Percentiles rank a stretch among this genome's conserved stretches.
phyloP scores from a whole-genome alignment of 805 yeast genomes.

The Sugiyamaella floridensis region DNA sequence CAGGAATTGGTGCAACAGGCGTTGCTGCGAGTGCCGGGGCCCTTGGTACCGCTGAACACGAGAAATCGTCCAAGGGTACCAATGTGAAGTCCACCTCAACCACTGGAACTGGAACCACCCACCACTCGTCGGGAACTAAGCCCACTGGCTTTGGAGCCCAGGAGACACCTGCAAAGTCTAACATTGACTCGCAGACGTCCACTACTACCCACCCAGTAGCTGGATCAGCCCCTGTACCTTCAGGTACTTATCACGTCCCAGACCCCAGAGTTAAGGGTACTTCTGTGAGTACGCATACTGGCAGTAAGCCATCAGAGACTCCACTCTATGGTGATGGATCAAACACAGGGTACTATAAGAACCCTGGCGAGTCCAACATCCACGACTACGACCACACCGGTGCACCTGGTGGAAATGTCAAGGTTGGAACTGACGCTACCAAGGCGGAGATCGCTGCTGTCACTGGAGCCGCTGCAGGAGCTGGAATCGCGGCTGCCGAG shows the following conservation, averaged over 20 bases:
- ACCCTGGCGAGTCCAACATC: background rate
- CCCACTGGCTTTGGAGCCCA: too few relatives aligned
- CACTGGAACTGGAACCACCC: too few relatives aligned
- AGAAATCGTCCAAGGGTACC: too few relatives aligned
- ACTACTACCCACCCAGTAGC: background rate
- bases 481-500: slow-evolving; percentile 5
- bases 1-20: background rate
- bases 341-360: background rate
- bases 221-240: background rate
- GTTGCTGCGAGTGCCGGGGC: background rate
- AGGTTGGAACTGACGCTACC: background rate
- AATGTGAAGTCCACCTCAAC: too few relatives aligned
- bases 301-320: background rate
- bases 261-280: background rate
- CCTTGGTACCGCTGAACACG: too few relatives aligned
- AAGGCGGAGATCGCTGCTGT: background rate
- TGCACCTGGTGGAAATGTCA: background rate
- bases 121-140: too few relatives aligned
- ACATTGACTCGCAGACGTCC: background rate
- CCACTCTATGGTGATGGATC: background rate
- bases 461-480: slow-evolving; percentile 3
- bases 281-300: background rate
- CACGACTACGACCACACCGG: background rate
- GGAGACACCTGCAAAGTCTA: too few relatives aligned
- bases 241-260: background rate